Evolutionary conservation across 345 rosid genomes (phyloP).

Genomic region (Aquilaria malaccensis): DNA sequence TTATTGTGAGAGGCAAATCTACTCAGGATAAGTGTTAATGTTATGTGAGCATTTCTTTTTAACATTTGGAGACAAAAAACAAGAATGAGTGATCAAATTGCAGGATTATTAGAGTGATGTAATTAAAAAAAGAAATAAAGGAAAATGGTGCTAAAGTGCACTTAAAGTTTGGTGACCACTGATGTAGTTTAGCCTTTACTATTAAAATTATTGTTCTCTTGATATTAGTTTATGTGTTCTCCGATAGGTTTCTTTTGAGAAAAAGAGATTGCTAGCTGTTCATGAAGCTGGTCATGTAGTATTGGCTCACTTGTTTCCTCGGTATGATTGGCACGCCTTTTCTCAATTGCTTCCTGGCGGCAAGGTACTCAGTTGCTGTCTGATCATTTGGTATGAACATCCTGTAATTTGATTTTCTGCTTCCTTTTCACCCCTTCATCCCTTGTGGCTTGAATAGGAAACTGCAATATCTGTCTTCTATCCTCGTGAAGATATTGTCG

Average conservation of each 20-base stretch:
- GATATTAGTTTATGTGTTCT: conserved; percentile 16
- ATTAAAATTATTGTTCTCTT: conserved; percentile 9
- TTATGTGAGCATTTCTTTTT: too few relatives aligned
- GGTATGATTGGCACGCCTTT: conserved; percentile 98
- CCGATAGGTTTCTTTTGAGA: conserved; percentile 69
- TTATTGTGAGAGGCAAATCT: too few relatives aligned
- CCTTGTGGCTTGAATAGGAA: conserved; percentile 42
- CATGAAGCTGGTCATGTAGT: conserved; percentile 96
- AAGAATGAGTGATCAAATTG: too few relatives aligned
- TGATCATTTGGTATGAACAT: not conserved
- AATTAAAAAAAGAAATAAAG: too few relatives aligned
- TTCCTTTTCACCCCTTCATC: conserved; percentile 1
- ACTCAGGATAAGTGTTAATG: too few relatives aligned
- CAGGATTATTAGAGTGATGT: too few relatives aligned
- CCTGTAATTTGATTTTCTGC: not conserved
- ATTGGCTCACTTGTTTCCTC: conserved; percentile 93
- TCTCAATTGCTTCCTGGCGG: conserved; percentile 99
- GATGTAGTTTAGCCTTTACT: too few relatives aligned
- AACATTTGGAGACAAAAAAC: too few relatives aligned
- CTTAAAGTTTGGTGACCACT: too few relatives aligned
- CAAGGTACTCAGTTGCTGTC: conserved; percentile 39
- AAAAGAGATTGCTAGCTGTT: conserved; percentile 83
- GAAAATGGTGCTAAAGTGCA: too few relatives aligned
- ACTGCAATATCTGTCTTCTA: conserved; percentile 92
- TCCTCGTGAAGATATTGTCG: conserved; percentile 92